Conservation (phyloP, 495 filamentous ascomycete species). For the Penicillium goetzii region DNA sequence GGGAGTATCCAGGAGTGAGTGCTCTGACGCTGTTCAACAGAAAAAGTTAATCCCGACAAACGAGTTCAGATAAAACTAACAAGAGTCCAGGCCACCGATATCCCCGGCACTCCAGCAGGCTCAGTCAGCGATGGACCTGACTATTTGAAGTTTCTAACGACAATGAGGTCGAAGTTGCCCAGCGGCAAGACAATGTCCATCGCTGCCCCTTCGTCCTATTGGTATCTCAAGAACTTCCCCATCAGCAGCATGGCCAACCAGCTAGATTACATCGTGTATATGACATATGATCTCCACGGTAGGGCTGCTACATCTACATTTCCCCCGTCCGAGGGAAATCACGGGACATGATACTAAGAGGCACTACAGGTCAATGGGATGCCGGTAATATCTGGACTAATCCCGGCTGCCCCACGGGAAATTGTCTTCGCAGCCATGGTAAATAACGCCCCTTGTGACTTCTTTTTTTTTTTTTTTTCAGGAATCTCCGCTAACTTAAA, state of each 20-base stretch:
- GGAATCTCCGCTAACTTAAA: background rate
- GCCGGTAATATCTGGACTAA: slow-evolving; percentile 27
- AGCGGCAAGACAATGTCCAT: slow-evolving; percentile 20
- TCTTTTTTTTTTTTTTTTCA: background rate
- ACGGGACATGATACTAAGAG: background rate
- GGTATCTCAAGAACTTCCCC: slow-evolving; percentile 38
- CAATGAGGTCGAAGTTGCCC: slow-evolving; percentile 8
- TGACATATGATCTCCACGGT: slow-evolving; percentile 44
- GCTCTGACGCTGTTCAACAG: no score
- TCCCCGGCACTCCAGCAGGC: slow-evolving; percentile 39
- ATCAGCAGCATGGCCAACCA: slow-evolving; percentile 26
- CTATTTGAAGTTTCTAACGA: slow-evolving; percentile 35
- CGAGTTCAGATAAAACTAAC: background rate
- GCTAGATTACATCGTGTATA: slow-evolving; percentile 41
- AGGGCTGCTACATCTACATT: background rate
- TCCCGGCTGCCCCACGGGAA: slow-evolving; percentile 32
- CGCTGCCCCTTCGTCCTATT: slow-evolving; percentile 32
- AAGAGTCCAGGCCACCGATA: slow-evolving; percentile 31
- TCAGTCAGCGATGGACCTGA: slow-evolving; percentile 29
- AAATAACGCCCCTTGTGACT: background rate
- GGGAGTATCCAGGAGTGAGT: slow-evolving; percentile 41
- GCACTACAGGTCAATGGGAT: slow-evolving; percentile 32
- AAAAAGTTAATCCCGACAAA: no score
- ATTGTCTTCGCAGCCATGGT: slow-evolving; percentile 1
- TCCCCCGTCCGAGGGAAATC: background rate